These are phyloP conservation scores for Acorus gramineus DNA, from an alignment of 106 monocot genomes.

Conservation along the genomic window DNA sequence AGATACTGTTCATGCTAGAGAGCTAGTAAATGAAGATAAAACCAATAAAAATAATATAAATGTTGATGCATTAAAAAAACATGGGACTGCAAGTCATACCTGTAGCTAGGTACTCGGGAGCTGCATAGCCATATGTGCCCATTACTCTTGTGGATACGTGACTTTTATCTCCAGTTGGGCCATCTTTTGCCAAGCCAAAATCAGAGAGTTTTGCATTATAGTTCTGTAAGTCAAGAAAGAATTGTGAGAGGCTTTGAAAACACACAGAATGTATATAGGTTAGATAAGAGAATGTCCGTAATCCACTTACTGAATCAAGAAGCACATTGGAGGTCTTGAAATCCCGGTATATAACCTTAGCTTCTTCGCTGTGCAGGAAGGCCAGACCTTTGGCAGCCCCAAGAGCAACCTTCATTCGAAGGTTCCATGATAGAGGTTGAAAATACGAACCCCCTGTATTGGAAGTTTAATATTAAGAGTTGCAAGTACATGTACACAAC, in stretches of 20 bases:
- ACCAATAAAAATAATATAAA: not conserved
- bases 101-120: conserved; percentile 75
- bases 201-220: conserved; percentile 73
- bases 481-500: not conserved
- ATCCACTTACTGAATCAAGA: conserved; percentile 55
- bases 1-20: not conserved
- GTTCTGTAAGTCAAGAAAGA: conserved; percentile 20
- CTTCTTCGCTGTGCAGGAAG: conserved; percentile 56
- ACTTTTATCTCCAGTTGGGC: conserved; percentile 61
- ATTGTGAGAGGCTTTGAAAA: not conserved
- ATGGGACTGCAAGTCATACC: conserved; percentile 16
- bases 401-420: conserved; percentile 77
- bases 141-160: conserved; percentile 76
- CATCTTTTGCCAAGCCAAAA: conserved; percentile 82
- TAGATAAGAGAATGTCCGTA: not conserved
- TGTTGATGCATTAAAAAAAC: not conserved
- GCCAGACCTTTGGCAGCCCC: conserved; percentile 90
- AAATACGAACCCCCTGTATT: conserved; percentile 70
- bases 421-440: conserved; percentile 92
- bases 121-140: conserved; percentile 73
- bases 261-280: not conserved
- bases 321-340: conserved; percentile 85
- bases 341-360: conserved; percentile 88
- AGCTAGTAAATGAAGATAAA: not conserved
- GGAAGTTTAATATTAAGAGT: no score